Evolutionary conservation across 2,329 filamentous ascomycete species (phyloP).

Genomic region (Epichloe sibirici): DNA sequence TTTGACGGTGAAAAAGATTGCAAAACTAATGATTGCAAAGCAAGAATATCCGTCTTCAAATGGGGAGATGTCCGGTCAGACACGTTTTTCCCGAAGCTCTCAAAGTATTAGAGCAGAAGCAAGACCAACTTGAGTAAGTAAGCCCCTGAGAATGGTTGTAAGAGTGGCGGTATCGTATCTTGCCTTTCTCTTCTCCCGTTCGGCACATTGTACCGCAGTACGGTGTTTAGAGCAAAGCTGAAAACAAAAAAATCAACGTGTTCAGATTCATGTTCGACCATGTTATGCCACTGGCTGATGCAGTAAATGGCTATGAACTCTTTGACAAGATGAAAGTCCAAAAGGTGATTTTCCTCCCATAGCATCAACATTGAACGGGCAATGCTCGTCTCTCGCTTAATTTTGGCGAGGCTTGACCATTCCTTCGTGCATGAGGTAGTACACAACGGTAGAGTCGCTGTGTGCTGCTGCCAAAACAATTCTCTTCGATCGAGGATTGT

Average conservation of each 20-base stretch:
- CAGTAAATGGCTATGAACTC: constrained; percentile 55
- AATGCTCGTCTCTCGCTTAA: constrained; percentile 26
- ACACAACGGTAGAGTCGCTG: constrained; percentile 72
- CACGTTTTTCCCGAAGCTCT: constrained; percentile 57
- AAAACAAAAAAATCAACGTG: neutral
- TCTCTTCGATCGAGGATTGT: constrained; percentile 46
- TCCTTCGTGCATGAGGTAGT: constrained; percentile 78
- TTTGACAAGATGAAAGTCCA: constrained; percentile 64
- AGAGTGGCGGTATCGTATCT: neutral
- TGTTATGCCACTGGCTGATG: constrained; percentile 56
- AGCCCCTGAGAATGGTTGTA: neutral
- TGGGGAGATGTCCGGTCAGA: constrained; percentile 65
- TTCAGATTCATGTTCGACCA: constrained; percentile 64
- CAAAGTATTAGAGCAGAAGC: constrained; percentile 50
- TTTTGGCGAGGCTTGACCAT: constrained; percentile 79
- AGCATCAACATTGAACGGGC: neutral
- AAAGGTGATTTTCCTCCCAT: constrained; percentile 57
- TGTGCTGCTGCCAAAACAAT: constrained; percentile 64
- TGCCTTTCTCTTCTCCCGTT: neutral
- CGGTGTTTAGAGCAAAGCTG: neutral
- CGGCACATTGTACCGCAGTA: neutral
- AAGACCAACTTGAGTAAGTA: constrained; percentile 52
- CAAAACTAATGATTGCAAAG: constrained; percentile 22
- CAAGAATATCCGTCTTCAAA: constrained; percentile 62
- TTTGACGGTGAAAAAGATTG: constrained; percentile 4